These are phyloP conservation scores for Sanchytrium tribonematis DNA, from an alignment of 371 early-diverging fungal species.

Conservation along the genomic window DNA sequence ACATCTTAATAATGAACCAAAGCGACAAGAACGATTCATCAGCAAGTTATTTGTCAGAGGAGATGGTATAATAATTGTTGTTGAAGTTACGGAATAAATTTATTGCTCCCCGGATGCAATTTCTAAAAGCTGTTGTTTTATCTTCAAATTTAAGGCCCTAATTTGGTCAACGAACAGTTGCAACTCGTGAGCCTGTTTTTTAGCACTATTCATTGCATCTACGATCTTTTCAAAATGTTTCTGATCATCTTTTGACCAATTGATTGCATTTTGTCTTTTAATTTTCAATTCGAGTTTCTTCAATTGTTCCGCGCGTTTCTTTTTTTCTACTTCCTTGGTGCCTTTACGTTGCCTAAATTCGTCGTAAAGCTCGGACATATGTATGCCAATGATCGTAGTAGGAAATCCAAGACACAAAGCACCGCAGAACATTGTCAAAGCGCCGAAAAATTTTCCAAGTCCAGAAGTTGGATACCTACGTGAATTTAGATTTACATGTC, in stretches of 20 bases:
- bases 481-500: no score
- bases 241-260: neutral
- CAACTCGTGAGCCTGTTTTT: neutral
- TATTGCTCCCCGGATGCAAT: neutral
- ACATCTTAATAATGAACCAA: neutral
- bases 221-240: neutral
- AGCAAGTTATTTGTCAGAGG: slow-evolving; percentile 1
- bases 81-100: no score
- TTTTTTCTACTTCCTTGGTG: neutral
- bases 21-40: neutral
- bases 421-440: neutral
- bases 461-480: neutral
- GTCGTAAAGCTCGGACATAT: neutral
- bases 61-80: neutral
- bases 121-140: neutral
- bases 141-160: neutral
- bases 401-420: neutral
- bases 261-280: neutral
- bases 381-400: neutral
- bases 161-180: neutral
- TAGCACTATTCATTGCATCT: neutral
- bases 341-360: neutral
- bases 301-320: neutral
- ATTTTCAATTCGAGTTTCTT: neutral
- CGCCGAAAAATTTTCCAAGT: neutral